Conservation (phyloP, 2,329 filamentous ascomycete genomes). For the Akanthomyces lecanii region DNA sequence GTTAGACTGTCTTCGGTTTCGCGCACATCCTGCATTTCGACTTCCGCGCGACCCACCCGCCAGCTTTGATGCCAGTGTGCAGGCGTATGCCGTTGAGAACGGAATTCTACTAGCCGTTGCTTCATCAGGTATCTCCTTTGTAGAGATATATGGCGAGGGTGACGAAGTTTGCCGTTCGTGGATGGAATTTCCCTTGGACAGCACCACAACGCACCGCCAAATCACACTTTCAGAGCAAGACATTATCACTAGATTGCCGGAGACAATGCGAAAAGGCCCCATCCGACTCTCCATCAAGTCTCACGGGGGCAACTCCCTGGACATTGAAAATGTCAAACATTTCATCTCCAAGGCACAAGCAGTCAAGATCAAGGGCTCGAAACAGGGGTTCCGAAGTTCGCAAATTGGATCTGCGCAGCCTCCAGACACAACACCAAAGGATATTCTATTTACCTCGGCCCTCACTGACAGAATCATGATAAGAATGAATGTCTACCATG, state of each 20-base stretch:
- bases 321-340: conserved; percentile 70
- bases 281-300: conserved; percentile 73
- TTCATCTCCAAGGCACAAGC: conserved; percentile 68
- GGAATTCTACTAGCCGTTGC: conserved; percentile 73
- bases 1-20: conserved; percentile 82
- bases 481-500: conserved; percentile 69
- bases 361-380: conserved; percentile 66
- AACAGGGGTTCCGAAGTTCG: conserved; percentile 70
- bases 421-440: conserved; percentile 63
- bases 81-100: conserved; percentile 80
- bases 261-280: conserved; percentile 65
- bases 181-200: conserved; percentile 71
- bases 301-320: conserved; percentile 66
- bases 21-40: conserved; percentile 84
- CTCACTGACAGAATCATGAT: conserved; percentile 67
- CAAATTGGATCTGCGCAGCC: conserved; percentile 69
- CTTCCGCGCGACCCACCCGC: conserved; percentile 68
- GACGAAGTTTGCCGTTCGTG: conserved; percentile 76
- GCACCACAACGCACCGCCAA: conserved; percentile 63
- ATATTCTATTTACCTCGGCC: conserved; percentile 70
- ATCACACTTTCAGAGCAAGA: conserved; percentile 71
- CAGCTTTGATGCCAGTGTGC: conserved; percentile 68
- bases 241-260: conserved; percentile 65
- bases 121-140: conserved; percentile 74
- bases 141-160: conserved; percentile 77